Evolutionary conservation across 192 early-diverging fungal genomes (phyloP).

Genomic region (Geranomyces variabilis): DNA sequence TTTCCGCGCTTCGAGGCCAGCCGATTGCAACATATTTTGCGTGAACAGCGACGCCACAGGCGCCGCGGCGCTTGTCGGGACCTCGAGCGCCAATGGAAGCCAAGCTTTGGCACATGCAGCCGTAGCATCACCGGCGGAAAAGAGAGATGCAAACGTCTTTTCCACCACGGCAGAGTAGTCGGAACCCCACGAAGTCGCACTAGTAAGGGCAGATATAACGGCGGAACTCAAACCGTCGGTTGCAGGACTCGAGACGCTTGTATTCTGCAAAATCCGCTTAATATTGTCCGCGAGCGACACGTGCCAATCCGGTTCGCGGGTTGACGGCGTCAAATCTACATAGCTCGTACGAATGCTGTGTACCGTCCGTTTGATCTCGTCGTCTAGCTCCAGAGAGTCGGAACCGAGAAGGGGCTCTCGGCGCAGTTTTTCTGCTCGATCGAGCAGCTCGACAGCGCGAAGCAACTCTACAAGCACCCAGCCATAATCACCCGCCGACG

Average conservation of each 20-base stretch:
- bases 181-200: not conserved
- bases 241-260: not conserved
- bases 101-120: not conserved
- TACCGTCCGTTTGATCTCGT: not conserved
- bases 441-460: not conserved
- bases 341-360: not conserved
- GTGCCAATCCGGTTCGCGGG: not conserved
- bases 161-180: not conserved
- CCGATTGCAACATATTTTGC: not conserved
- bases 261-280: not conserved
- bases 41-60: not conserved
- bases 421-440: not conserved
- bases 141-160: not conserved
- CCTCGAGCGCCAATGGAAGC: not conserved
- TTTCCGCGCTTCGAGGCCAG: not conserved
- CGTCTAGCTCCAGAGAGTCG: not conserved
- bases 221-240: not conserved
- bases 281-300: not conserved
- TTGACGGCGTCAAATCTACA: not conserved
- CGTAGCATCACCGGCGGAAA: not conserved
- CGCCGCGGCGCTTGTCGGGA: not conserved
- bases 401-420: not conserved
- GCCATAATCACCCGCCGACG: not conserved
- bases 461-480: conserved; percentile 2
- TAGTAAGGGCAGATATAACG: not conserved